Evolutionary conservation across 371 early-diverging fungal genomes (phyloP).

Genomic region (Apophysomyces trapeziformis): DNA sequence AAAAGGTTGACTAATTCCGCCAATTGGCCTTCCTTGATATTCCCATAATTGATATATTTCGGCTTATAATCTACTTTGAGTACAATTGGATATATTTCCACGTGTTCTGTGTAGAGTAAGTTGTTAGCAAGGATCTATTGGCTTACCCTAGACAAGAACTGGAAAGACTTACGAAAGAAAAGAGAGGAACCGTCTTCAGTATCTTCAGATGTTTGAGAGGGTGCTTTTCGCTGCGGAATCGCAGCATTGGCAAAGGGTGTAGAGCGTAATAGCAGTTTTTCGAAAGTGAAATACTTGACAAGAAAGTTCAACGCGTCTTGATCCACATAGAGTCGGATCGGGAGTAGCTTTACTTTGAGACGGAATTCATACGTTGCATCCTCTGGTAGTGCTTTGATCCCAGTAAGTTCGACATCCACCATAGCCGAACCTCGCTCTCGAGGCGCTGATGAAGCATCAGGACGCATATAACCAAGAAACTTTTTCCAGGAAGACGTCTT

Average conservation of each 20-base stretch:
- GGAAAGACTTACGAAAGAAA: conserved; percentile 69
- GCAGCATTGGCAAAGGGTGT: conserved; percentile 32
- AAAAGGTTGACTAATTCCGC: conserved; percentile 93
- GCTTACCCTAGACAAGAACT: too few species aligned
- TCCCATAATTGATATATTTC: conserved; percentile 81
- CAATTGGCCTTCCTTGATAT: conserved; percentile 75
- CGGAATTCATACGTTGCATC: conserved; percentile 64
- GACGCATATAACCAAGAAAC: conserved; percentile 70
- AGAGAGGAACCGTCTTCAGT: conserved; percentile 21
- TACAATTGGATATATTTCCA: conserved; percentile 75
- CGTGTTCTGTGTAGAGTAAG: conserved; percentile 49
- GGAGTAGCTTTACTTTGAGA: conserved; percentile 70
- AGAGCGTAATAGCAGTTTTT: conserved; percentile 36
- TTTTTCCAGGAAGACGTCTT: conserved; percentile 79
- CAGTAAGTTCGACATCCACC: conserved; percentile 66
- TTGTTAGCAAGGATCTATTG: too few species aligned
- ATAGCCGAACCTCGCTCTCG: conserved; percentile 69
- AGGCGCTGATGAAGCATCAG: conserved; percentile 55
- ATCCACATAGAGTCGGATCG: conserved; percentile 88
- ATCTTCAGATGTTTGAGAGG: not conserved
- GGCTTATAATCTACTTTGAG: conserved; percentile 97
- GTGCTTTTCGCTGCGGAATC: conserved; percentile 6
- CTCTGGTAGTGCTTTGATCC: conserved; percentile 62
- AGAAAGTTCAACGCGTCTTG: conserved; percentile 92
- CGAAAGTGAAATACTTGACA: conserved; percentile 77